phyloP scores from a whole-genome alignment of 2,329 filamentous ascomycete species.

The Aspergillus udagawae region DNA sequence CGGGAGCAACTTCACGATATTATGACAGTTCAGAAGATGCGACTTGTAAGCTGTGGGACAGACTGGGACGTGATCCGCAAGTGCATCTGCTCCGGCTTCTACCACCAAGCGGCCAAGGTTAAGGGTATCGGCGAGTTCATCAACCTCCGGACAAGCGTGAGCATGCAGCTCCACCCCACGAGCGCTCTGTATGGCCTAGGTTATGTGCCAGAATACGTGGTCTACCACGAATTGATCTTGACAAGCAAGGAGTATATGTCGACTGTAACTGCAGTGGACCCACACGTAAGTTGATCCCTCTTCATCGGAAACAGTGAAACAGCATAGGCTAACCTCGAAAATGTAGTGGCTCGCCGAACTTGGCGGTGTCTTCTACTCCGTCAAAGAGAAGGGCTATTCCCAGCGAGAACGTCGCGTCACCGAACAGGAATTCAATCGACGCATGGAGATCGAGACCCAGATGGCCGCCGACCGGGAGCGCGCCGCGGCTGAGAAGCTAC shows the following conservation, averaged over 20 bases:
- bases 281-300: constrained; percentile 53
- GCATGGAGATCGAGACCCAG: constrained; percentile 87
- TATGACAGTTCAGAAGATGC: constrained; percentile 90
- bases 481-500: constrained; percentile 37
- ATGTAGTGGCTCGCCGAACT: constrained; percentile 82
- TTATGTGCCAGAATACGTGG: constrained; percentile 91
- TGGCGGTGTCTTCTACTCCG: constrained; percentile 92
- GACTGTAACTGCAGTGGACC: constrained; percentile 91
- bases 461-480: constrained; percentile 80
- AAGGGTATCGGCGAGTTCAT: constrained; percentile 97
- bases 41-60: constrained; percentile 80
- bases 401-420: constrained; percentile 79
- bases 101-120: constrained; percentile 93
- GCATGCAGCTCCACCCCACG: constrained; percentile 90
- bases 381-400: constrained; percentile 97
- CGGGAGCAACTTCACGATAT: constrained; percentile 91
- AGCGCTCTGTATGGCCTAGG: constrained; percentile 88
- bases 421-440: constrained; percentile 86
- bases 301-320: background rate
- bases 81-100: constrained; percentile 96
- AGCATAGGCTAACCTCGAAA: constrained; percentile 2
- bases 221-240: constrained; percentile 96
- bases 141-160: constrained; percentile 90
- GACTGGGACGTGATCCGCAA: constrained; percentile 96
- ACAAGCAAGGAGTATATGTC: constrained; percentile 98